Evolutionary conservation across 208 protist genomes (phyloP), one percentile per base, ranked within the genome.

Genomic region (Leishmania turanica): DNA sequence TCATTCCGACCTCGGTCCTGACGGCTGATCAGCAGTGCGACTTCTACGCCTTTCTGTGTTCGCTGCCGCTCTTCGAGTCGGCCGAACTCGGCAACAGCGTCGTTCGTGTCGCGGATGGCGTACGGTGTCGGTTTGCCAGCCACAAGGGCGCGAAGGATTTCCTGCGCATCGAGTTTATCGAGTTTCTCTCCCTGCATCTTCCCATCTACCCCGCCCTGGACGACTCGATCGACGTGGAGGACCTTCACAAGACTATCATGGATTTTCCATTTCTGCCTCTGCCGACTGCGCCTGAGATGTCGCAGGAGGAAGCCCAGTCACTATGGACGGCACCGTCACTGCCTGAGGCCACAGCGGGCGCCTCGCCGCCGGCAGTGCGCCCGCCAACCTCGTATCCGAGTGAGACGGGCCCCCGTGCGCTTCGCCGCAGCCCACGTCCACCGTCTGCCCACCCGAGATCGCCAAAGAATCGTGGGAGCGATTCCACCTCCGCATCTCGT

Each of bases 121-220:
- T 86, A 31, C 70, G 51, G 60, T 91, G 87, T 65, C 45, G 69
- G n/a, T 92, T 92, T 51, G 71, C 82, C 1, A 77, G 79, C 13
- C 65, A 73, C 45, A 80, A 84, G 42, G 85, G 83, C 0, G 87
- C 87, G 13, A 77, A 74, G n/a, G 86, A 85, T 69, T 92, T 92
- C 47, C 37, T 68, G 51, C 81, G 78, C 24, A 82, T 89, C 8
- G 83, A 85, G 42, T 91, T 73, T 74, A 78, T 91, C 19, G 78
- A 89, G 40, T 86, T 82, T 53, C 53, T 83, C 3, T 86, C 83
- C 3, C 62, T 78, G 17, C 62, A 80, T 34, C 77, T 87, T 27
- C 83, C 78, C 58, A 87, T 90, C 45, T 83, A 75, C 58, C 84
- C 83, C 1, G 69, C 75, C 47, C 45, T 74, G 21, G 78, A 81